Evolutionary conservation across 2,329 filamentous ascomycete species (phyloP).

Genomic region (Diaporthe humulicola): DNA sequence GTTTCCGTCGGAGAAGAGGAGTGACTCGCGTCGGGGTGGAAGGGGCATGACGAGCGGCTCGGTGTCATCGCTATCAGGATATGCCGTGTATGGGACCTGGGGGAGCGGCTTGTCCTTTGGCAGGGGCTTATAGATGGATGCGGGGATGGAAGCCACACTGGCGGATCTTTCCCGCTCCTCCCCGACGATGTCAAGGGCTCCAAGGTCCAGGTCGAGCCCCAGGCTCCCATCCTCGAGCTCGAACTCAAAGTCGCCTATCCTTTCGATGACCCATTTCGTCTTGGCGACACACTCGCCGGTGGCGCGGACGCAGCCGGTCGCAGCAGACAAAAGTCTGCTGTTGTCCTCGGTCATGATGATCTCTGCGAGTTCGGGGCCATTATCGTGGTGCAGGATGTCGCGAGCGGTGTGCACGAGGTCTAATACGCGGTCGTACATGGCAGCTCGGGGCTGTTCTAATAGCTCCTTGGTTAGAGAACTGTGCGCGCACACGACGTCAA

Average conservation of each 20-base stretch:
- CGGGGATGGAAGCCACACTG: constrained; percentile 43
- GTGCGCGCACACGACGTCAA: constrained; percentile 86
- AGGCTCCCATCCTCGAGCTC: constrained; percentile 74
- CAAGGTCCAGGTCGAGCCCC: constrained; percentile 69
- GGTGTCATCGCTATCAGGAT: constrained; percentile 47
- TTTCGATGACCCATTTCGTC: constrained; percentile 86
- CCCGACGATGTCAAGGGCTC: constrained; percentile 60
- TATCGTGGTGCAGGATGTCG: constrained; percentile 77
- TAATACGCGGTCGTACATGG: constrained; percentile 84
- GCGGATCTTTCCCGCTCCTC: constrained; percentile 50
- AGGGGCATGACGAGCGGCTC: constrained; percentile 48
- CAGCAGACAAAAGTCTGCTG: constrained; percentile 79
- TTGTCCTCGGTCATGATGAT: constrained; percentile 86
- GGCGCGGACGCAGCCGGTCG: constrained; percentile 88
- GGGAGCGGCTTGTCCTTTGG: constrained; percentile 78
- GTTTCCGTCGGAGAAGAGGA: constrained; percentile 53
- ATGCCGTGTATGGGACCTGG: constrained; percentile 70
- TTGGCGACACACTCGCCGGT: constrained; percentile 93
- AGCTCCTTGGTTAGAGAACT: constrained; percentile 76
- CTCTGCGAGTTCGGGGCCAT: constrained; percentile 79
- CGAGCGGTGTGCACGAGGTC: constrained; percentile 85
- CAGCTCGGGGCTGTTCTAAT: constrained; percentile 76
- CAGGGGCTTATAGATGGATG: constrained; percentile 50
- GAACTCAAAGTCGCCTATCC: constrained; percentile 91
- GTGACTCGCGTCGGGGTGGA: constrained; percentile 59